Percentiles rank a stretch among this genome's conserved stretches.
phyloP scores from a whole-genome alignment of 2,329 filamentous ascomycete species.

The Colletotrichum chrysophilum region DNA sequence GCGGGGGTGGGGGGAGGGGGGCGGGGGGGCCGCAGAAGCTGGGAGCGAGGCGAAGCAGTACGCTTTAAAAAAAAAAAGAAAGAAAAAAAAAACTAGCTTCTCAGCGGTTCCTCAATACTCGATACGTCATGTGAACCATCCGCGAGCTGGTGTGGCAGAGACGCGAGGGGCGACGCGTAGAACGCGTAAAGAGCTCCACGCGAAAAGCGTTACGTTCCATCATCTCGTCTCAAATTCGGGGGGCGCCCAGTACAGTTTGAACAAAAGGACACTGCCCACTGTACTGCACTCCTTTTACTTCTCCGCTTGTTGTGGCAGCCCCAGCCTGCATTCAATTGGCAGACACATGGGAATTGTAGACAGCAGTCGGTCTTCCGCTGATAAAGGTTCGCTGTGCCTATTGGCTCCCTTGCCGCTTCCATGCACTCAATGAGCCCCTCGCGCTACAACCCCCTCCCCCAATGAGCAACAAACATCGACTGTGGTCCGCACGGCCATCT shows the following conservation, averaged over 20 bases:
- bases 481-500: neutral
- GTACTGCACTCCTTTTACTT: neutral
- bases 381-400: neutral
- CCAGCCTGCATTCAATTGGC: neutral
- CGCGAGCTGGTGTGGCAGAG: neutral
- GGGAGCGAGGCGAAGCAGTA: too few relatives aligned
- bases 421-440: neutral
- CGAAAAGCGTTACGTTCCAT: neutral
- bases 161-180: neutral
- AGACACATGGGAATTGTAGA: neutral
- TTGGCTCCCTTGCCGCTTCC: neutral
- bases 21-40: too few relatives aligned
- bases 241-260: neutral
- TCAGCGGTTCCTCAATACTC: neutral
- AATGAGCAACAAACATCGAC: neutral
- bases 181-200: neutral
- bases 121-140: neutral
- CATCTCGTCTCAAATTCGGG: neutral
- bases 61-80: neutral
- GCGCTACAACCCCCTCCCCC: neutral
- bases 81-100: too few relatives aligned
- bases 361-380: neutral
- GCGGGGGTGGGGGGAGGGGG: too few relatives aligned
- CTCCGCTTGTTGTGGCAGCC: neutral
- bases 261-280: neutral